Percentiles rank a stretch among this genome's conserved stretches.
phyloP scores from a whole-genome alignment of 495 filamentous ascomycete genomes.

The Endocarpon pusillum region DNA sequence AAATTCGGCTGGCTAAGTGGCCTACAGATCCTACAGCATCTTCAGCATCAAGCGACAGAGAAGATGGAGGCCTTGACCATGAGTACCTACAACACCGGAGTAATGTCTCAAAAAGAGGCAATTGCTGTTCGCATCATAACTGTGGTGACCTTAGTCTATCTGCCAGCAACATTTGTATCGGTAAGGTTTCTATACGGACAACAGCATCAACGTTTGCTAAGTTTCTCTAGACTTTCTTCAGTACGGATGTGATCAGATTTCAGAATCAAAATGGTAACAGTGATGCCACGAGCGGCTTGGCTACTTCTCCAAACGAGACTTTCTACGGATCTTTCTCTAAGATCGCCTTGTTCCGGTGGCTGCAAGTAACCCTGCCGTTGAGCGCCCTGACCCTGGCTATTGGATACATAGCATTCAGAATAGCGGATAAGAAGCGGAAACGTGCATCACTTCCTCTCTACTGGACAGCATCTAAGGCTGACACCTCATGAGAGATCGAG shows the following conservation, averaged over 20 bases:
- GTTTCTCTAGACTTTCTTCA: slow-evolving; percentile 23
- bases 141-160: slow-evolving; percentile 24
- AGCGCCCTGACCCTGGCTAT: slow-evolving; percentile 13
- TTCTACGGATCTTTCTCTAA: slow-evolving; percentile 17
- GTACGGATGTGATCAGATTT: slow-evolving; percentile 28
- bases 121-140: slow-evolving; percentile 25
- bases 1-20: no score
- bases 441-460: no score
- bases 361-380: slow-evolving; percentile 26
- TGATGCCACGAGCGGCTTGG: no score
- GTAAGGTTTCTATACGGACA: slow-evolving; percentile 12
- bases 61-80: slow-evolving; percentile 17
- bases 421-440: no score
- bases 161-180: slow-evolving; percentile 30
- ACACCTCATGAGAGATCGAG: no score
- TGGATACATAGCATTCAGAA: slow-evolving; percentile 1
- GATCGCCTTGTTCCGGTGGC: slow-evolving; percentile 22
- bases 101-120: slow-evolving; percentile 23
- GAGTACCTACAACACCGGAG: no score
- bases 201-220: slow-evolving; percentile 1
- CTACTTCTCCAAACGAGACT: no score
- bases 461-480: no score
- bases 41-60: slow-evolving; percentile 19
- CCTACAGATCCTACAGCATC: slow-evolving; percentile 16
- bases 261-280: slow-evolving; percentile 15